Evolutionary conservation across 2,329 filamentous ascomycete genomes (phyloP), one percentile per base, ranked within the genome.

Genomic region (Monosporascus sp.): DNA sequence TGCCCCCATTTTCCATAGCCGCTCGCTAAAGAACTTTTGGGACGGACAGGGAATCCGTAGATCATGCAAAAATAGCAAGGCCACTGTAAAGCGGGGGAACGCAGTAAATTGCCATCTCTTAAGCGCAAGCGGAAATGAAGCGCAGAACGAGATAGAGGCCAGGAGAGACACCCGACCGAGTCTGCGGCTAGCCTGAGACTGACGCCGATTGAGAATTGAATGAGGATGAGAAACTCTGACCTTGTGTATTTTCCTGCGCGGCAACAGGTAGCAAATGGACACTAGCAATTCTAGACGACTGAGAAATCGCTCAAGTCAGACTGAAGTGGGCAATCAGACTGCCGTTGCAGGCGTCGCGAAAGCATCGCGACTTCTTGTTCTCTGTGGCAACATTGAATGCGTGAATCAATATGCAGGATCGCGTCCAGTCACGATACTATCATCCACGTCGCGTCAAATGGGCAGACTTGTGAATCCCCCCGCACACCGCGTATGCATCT

Each of bases 331-430:
- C 18, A 18, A 20, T 24, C 9, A 24, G 39, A 43, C 4, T 9
- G 18, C 18, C 9, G 18, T 43, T 14, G 39, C 39, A 43, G 39
- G 18, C 9, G 18, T 43, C 39, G 39, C 39, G 39, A 43, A 18
- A 43, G 8, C 60, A 58, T 57, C 58, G 54, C 55, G 51, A 53
- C 39, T 46, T 60, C 53, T 59, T 55, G 62, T 64, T 64, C 62
- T 61, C 58, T 53, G 54, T 58, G 55, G 53, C 55, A 54, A 55
- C 54, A 51, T 57, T 45, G 60, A 58, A 57, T 58, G 52, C 52
- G 56, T 53, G 60, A 50, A 53, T 57, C 53, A 59, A 45, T 47
- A 52, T 49, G 37, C 52, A 45, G 53, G 39, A 55, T 51, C 60
- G 59, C 60, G 60, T 61, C 57, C 55, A 59, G 55, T 61, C 57